Base-by-base conservation (phyloP, 768 basidiomycete species). In the Termitomyces sp. region DNA sequence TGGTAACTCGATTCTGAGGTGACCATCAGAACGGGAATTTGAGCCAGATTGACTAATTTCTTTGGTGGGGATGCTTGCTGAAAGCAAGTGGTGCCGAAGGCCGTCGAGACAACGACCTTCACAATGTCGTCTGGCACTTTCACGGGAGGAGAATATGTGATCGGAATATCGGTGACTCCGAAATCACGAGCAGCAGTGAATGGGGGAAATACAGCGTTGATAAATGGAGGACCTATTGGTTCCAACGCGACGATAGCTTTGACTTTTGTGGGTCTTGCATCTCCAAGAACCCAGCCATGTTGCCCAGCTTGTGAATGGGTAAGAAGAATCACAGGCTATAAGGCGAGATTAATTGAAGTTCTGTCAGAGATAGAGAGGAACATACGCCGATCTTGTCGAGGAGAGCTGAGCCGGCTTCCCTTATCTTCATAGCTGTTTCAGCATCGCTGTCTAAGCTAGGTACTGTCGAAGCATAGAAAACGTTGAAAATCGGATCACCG, bases 1-100 rank as follows among this genome's bases (percentile, higher is more conserved):
- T 84, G 83, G 58, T 79, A 84, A 50, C 83, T 76, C 15, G 81
- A 70, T 62, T 84, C 80, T 0, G 80, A 78, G 1, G 83, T 83
- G 58, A 84, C 72, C 11, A 83, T 62, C 15, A 83, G 69, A 36
- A 83, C 77, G 1, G 81, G 83, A 7, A 81, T 72, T 17, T 73
- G 68, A 14, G 68, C 67, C 25, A 84, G 70, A 63, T 82, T 79
- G n/a, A 69, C 67, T 9, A 83, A 68, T 62, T 71, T 73, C 42
- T 79, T 72, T 5, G 80, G 72, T 1, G 83, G 83, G 0, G 68
- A 63, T 5, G 72, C 67, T 66, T 83, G 83, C 60, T 79, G 72
- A 57, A 79, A 74, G 53, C 77, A 81, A 38, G 76, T 75, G 54
- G 71, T 77, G 48, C 73, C 72, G 9, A 69, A 67, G 51, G 57